phyloP scores from a whole-genome alignment of 495 filamentous ascomycete species.

The Talaromyces proteolyticus region DNA sequence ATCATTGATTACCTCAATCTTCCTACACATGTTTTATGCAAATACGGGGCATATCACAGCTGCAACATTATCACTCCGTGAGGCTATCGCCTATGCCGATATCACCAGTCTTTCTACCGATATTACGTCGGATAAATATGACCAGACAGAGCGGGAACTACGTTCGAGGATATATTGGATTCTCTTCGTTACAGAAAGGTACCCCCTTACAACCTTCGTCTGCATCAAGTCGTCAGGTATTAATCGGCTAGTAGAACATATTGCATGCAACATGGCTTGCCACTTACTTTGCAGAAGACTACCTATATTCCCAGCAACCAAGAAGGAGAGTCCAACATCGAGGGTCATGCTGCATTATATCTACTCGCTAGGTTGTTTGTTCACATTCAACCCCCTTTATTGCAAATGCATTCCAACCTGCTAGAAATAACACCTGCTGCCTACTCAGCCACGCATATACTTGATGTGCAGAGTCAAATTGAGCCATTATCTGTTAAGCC shows the following conservation, averaged over 20 bases:
- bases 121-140: slow-evolving; percentile 1
- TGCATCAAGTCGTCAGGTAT: background rate
- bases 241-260: slow-evolving; percentile 12
- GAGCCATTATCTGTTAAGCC: background rate
- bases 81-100: slow-evolving; percentile 13
- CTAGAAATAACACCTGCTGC: background rate
- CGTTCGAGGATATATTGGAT: slow-evolving; percentile 13
- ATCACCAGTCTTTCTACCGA: slow-evolving; percentile 9
- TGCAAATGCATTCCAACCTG: background rate
- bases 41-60: slow-evolving; percentile 12
- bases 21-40: slow-evolving; percentile 16
- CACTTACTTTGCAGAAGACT: slow-evolving; percentile 12
- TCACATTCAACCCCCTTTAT: slow-evolving; percentile 7
- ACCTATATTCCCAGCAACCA: slow-evolving; percentile 7
- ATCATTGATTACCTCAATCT: slow-evolving; percentile 9
- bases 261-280: slow-evolving; percentile 15
- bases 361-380: slow-evolving; percentile 9
- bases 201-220: background rate
- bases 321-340: slow-evolving; percentile 1
- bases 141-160: slow-evolving; percentile 8
- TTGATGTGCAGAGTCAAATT: background rate
- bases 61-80: slow-evolving; percentile 12
- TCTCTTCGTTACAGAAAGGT: slow-evolving; percentile 15
- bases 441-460: background rate
- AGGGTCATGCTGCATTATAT: slow-evolving; percentile 8